These are phyloP conservation scores for Alternaria sp. DNA, from an alignment of 2,329 filamentous ascomycete genomes.

Conservation along the genomic window DNA sequence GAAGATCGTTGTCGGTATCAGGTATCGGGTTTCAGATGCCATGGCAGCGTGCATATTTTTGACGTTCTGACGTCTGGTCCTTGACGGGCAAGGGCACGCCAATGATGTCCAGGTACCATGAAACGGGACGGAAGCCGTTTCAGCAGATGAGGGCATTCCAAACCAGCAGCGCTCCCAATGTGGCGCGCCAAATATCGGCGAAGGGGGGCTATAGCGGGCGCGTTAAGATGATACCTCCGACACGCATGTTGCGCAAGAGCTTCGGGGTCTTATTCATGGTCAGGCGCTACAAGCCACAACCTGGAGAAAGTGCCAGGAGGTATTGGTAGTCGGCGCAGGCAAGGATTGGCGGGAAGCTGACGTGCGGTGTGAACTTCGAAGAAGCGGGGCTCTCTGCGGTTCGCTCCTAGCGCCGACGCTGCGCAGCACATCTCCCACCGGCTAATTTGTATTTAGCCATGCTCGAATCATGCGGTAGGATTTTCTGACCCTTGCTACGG, in stretches of 20 bases:
- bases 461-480: constrained; percentile 4
- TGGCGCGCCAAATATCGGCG: constrained; percentile 1
- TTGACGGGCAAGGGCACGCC: constrained; percentile 17
- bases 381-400: constrained; percentile 2
- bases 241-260: constrained; percentile 11
- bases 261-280: constrained; percentile 25
- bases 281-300: constrained; percentile 35
- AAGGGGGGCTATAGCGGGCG: constrained; percentile 9
- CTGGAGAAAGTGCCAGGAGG: constrained; percentile 22
- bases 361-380: constrained; percentile 12
- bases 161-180: constrained; percentile 5
- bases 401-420: constrained; percentile 6
- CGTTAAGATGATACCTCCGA: constrained; percentile 22
- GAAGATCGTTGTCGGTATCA: constrained; percentile 25
- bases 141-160: constrained; percentile 27
- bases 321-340: constrained; percentile 17
- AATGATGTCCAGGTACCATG: background rate
- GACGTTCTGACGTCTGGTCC: constrained; percentile 27
- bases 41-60: constrained; percentile 25
- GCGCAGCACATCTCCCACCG: constrained; percentile 6
- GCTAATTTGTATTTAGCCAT: constrained; percentile 12
- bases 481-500: background rate
- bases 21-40: constrained; percentile 36
- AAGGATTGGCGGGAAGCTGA: constrained; percentile 16
- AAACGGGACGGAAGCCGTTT: constrained; percentile 22